phyloP scores from a whole-genome alignment of 495 filamentous ascomycete species.

The Neurospora sublineolata region DNA sequence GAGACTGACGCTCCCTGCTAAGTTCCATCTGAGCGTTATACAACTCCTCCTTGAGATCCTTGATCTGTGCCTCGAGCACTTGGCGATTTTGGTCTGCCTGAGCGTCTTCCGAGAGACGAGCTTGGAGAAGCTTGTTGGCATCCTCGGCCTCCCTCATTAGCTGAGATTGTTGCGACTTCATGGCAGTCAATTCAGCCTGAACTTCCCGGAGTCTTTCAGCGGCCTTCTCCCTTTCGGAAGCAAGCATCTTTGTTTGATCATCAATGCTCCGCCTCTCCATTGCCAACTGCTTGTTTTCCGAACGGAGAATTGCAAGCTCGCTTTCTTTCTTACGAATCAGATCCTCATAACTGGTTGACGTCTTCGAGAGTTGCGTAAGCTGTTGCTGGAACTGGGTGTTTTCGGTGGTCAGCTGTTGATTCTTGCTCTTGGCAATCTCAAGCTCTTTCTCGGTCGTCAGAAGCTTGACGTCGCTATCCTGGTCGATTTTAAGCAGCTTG shows the following conservation, averaged over 20 bases:
- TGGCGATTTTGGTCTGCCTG: conserved; percentile 77
- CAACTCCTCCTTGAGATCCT: conserved; percentile 74
- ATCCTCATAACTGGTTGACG: conserved; percentile 90
- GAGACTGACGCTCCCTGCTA: conserved; percentile 85
- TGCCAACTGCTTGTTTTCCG: conserved; percentile 68
- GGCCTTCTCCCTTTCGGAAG: conserved; percentile 68
- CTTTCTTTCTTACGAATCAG: conserved; percentile 87
- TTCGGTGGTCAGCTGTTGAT: conserved; percentile 66
- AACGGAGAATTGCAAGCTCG: conserved; percentile 72
- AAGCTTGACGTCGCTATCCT: conserved; percentile 83
- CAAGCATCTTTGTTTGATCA: conserved; percentile 56
- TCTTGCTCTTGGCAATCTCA: conserved; percentile 54
- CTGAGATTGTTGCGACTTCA: conserved; percentile 70
- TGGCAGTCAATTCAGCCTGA: conserved; percentile 77
- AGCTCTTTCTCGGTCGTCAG: conserved; percentile 72
- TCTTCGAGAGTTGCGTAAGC: conserved; percentile 74
- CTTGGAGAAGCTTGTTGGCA: conserved; percentile 74
- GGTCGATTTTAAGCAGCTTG: conserved; percentile 73
- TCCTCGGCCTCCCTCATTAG: conserved; percentile 83
- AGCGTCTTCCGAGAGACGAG: conserved; percentile 78
- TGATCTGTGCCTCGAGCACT: conserved; percentile 76
- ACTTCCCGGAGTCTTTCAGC: conserved; percentile 68
- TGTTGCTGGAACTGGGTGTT: conserved; percentile 79
- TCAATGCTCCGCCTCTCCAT: conserved; percentile 68
- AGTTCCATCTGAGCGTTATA: conserved; percentile 79